Evolutionary conservation across 306 rosid species (phyloP).

Genomic region (Astragalus glycyphyllos): DNA sequence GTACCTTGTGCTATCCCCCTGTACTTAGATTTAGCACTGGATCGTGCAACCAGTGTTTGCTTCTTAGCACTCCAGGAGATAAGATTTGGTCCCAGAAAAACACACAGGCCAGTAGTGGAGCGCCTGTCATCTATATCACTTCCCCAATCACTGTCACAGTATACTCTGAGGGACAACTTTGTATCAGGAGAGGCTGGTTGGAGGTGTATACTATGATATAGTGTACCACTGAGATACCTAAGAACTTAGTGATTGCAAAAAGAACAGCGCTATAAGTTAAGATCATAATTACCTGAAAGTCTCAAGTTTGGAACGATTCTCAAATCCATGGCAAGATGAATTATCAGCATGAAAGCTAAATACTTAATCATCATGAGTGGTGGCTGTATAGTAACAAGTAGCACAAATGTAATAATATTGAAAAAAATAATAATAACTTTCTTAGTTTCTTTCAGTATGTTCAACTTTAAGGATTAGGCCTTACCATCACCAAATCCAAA

Average conservation of each 20-base stretch:
- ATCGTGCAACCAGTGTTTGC: too few species aligned
- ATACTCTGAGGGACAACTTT: too few species aligned
- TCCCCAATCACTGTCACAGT: too few species aligned
- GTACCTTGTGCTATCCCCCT: too few species aligned
- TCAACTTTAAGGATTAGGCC: conserved; percentile 21
- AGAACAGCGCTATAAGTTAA: conserved; percentile 7
- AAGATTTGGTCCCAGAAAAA: too few species aligned
- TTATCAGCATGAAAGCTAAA: conserved; percentile 80
- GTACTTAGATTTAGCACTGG: too few species aligned
- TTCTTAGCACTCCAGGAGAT: too few species aligned
- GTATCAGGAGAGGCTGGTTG: too few species aligned
- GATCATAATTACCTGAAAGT: conserved; percentile 64
- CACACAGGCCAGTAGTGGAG: too few species aligned
- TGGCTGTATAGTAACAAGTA: conserved; percentile 52
- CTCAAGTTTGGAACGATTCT: conserved; percentile 65
- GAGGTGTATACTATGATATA: too few species aligned
- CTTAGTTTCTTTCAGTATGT: not conserved
- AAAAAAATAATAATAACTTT: conserved; percentile 16
- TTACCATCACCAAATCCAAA: conserved; percentile 95
- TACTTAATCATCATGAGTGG: conserved; percentile 76
- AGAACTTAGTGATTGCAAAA: conserved; percentile 8
- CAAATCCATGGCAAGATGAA: conserved; percentile 83
- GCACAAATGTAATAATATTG: conserved; percentile 21
- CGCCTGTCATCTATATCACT: too few species aligned
- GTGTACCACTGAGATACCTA: too few species aligned